Conservation (phyloP, 768 basidiomycete genomes). For the Xerocomellus intermedius region DNA sequence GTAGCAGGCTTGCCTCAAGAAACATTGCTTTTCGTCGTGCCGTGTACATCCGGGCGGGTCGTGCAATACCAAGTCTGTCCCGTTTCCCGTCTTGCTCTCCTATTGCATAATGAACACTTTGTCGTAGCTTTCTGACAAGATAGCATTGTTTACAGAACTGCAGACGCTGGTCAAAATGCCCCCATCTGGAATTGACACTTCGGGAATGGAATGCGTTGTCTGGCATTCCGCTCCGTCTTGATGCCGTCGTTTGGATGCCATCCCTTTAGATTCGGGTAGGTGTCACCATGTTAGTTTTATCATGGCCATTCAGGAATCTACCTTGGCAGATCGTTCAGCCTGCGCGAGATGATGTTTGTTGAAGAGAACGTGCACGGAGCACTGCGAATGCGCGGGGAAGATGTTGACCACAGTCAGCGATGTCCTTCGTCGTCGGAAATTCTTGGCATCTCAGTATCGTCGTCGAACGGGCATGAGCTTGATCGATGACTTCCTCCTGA, state of each 20-base stretch:
- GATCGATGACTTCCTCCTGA: too few relatives aligned
- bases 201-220: constrained; percentile 1
- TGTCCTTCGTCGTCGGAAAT: too few relatives aligned
- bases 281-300: background rate
- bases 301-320: background rate
- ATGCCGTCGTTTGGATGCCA: background rate
- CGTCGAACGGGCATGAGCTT: too few relatives aligned
- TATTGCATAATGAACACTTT: background rate
- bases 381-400: too few relatives aligned
- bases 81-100: background rate
- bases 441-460: too few relatives aligned
- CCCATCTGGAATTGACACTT: constrained; percentile 12
- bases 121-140: constrained; percentile 44
- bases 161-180: constrained; percentile 26
- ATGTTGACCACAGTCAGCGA: too few relatives aligned
- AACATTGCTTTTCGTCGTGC: constrained; percentile 73
- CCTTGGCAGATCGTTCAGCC: too few relatives aligned
- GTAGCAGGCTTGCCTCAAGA: constrained; percentile 33
- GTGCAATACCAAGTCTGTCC: constrained; percentile 63
- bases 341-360: background rate
- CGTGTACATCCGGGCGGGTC: constrained; percentile 75
- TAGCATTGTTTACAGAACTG: constrained; percentile 40
- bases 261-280: background rate
- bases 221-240: constrained; percentile 3
- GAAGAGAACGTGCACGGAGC: background rate